Conservation (phyloP, 345 rosid genomes). For the Boechera retrofracta region DNA sequence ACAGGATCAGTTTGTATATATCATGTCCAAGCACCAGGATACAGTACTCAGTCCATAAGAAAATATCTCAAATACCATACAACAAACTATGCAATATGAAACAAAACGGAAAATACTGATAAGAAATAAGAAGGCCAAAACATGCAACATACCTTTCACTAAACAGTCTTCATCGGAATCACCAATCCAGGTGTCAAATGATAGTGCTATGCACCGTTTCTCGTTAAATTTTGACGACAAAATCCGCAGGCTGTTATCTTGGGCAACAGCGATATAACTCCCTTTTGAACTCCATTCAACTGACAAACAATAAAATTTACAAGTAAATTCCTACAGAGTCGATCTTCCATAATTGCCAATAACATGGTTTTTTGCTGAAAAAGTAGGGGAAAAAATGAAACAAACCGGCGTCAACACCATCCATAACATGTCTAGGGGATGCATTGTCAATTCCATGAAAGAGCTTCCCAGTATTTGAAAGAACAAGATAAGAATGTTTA, state of each 20-base stretch:
- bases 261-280: conserved; percentile 72
- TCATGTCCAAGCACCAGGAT: conserved; percentile 8
- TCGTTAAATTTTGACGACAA: conserved; percentile 74
- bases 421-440: conserved; percentile 61
- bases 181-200: conserved; percentile 63
- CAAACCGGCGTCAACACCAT: conserved; percentile 84
- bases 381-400: conserved; percentile 22
- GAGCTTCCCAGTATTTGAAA: conserved; percentile 63
- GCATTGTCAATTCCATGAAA: conserved; percentile 59
- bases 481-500: conserved; percentile 64
- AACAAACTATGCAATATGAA: conserved; percentile 1
- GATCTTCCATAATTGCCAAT: conserved; percentile 8
- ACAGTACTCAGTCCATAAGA: conserved; percentile 20
- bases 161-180: conserved; percentile 50
- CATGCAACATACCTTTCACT: conserved; percentile 66
- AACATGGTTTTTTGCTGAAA: not conserved
- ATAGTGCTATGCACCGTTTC: conserved; percentile 54
- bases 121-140: conserved; percentile 30
- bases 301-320: conserved; percentile 27
- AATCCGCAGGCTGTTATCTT: conserved; percentile 55
- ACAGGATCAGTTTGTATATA: conserved; percentile 25
- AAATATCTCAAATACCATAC: conserved; percentile 16
- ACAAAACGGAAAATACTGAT: not conserved
- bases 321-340: conserved; percentile 13
- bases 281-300: conserved; percentile 86